A percentile compares a stretch with the other conserved stretches of the same genome.
phyloP scores from a whole-genome alignment of 2,329 filamentous ascomycete genomes.

The Aspergillus novofumigatus region DNA sequence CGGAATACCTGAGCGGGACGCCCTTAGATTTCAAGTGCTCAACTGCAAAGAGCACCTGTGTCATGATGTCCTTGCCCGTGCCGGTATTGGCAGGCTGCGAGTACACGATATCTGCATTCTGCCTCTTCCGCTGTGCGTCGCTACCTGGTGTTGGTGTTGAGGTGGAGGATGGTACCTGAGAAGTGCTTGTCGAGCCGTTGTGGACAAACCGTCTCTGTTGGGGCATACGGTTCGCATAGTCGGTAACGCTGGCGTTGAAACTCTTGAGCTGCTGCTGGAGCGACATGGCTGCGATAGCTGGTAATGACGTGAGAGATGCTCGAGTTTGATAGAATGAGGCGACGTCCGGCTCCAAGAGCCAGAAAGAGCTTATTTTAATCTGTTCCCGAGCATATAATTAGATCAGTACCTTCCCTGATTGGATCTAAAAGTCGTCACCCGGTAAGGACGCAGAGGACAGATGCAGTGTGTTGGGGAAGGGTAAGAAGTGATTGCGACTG shows the following conservation, averaged over 20 bases:
- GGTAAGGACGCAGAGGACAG: not conserved
- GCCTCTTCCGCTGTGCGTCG: constrained; percentile 57
- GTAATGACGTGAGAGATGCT: not conserved
- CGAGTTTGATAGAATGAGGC: constrained; percentile 2
- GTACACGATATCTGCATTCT: constrained; percentile 55
- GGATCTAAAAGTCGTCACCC: not conserved
- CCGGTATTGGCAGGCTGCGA: constrained; percentile 74
- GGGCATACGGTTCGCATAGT: constrained; percentile 62
- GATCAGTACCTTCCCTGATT: not conserved
- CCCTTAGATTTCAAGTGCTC: constrained; percentile 72
- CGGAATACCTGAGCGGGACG: constrained; percentile 64
- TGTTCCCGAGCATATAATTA: constrained; percentile 6
- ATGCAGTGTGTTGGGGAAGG: not conserved
- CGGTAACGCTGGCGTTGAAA: constrained; percentile 59
- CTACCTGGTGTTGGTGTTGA: constrained; percentile 28
- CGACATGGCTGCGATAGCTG: constrained; percentile 48
- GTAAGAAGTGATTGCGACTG: not conserved
- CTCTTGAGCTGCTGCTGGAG: constrained; percentile 62
- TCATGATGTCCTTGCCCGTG: constrained; percentile 75
- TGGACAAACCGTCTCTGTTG: constrained; percentile 48
- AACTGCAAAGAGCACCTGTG: constrained; percentile 82
- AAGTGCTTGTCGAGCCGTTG: constrained; percentile 56
- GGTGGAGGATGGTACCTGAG: constrained; percentile 43
- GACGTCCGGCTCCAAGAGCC: constrained; percentile 13
- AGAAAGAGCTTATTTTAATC: constrained; percentile 5